Percentiles rank a stretch among this genome's conserved stretches.
Evolutionary conservation across 495 filamentous ascomycete genomes (phyloP).

Genomic region (Aspergillus mulundensis): DNA sequence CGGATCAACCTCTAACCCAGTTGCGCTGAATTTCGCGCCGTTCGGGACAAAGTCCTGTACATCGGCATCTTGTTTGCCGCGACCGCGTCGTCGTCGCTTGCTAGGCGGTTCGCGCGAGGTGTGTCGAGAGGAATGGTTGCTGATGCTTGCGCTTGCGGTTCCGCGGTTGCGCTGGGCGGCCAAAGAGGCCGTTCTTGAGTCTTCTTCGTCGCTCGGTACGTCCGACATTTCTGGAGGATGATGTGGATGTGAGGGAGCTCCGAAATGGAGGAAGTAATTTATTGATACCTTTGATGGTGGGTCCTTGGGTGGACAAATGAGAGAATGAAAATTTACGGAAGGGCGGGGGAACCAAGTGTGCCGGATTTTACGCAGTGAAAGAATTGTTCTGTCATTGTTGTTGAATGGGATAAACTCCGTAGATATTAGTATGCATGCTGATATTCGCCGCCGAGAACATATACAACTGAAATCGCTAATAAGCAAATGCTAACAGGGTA

Average conservation of each 20-base stretch:
- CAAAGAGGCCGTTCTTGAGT: slow-evolving; percentile 41
- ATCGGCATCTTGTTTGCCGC: slow-evolving; percentile 21
- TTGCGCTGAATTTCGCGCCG: slow-evolving; percentile 35
- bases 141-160: slow-evolving; percentile 2
- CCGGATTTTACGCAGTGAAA: background rate
- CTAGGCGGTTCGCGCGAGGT: slow-evolving; percentile 24
- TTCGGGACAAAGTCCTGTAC: slow-evolving; percentile 37
- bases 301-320: background rate
- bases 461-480: background rate
- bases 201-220: slow-evolving; percentile 34
- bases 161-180: slow-evolving; percentile 25
- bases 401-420: background rate
- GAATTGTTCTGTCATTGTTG: no score
- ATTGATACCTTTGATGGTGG: background rate
- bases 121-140: slow-evolving; percentile 21
- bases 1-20: slow-evolving; percentile 31
- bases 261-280: background rate
- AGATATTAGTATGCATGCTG: background rate
- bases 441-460: background rate
- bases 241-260: background rate
- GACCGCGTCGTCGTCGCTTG: slow-evolving; percentile 30
- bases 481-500: slow-evolving; percentile 12
- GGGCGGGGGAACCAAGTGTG: background rate
- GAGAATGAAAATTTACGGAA: slow-evolving; percentile 6
- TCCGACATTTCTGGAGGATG: slow-evolving; percentile 25